Evolutionary conservation across 1,284 basidiomycete species (phyloP), one percentile per base, ranked within the genome.

Genomic region (Apiotrichum domesticum): DNA sequence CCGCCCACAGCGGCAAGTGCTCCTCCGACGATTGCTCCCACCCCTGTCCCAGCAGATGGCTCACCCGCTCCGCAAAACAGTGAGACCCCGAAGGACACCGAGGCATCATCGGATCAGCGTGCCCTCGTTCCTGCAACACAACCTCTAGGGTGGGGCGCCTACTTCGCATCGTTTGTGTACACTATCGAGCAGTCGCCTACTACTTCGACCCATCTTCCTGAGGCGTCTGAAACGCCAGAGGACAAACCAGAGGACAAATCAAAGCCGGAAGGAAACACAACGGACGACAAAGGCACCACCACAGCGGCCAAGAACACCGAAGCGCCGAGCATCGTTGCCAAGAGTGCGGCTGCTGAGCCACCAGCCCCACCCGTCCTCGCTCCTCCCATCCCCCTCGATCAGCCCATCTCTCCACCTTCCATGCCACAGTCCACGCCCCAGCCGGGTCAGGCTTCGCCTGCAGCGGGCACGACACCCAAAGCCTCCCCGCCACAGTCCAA

Each of bases 161-260:
- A 67, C 56, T 51, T 71, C 29, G 65, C 63, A 34, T 67, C 66
- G 5, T 64, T 67, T 42, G 66, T 71, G 34, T 64, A 40, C 56
- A 56, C 35, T 15, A 49, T 35, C 10, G 34, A 47, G 4, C 21
- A 21, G 21, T 21, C 21, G 21, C 21, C 21, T 21, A 21, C 21
- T 21, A 21, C 21, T 21, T 21, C 21, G 21, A 14, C 37, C 37
- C 7, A 39, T 39, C 8, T 8, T 8, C 7, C 37, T 39, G 37
- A 8, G 7, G 37, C 37, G 37, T 39, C 21, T 35, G 39, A 21
- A 21, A 21, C 21, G 33, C 41, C 21, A 29, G 46, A 44, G 10
- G 50, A 56, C 35, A 37, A 44, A 14, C 11, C 10, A 15, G 13
- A 6, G 9, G 44, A 21, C 44, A 45, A 32, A 29, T 29, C 42